Evolutionary conservation across 495 filamentous ascomycete genomes (phyloP).

Genomic region (Trichoderma erinaceum): DNA sequence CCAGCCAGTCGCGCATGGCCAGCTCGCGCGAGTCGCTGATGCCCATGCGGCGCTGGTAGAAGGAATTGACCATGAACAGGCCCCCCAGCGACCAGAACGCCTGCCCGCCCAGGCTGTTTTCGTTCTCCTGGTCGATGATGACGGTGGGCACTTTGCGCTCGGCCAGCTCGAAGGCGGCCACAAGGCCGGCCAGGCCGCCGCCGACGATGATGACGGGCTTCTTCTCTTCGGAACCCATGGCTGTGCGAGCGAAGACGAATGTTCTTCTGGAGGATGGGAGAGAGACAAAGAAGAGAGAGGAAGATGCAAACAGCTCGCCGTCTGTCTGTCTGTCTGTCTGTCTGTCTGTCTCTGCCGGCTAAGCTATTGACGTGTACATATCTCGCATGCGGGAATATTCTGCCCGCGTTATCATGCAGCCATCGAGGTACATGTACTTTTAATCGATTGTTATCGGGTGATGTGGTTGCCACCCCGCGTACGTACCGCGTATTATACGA

Average conservation of each 20-base stretch:
- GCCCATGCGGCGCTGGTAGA: slow-evolving; percentile 44
- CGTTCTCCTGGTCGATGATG: slow-evolving; percentile 46
- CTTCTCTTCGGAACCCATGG: slow-evolving; percentile 13
- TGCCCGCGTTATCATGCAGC: not conserved
- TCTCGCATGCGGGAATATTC: slow-evolving; percentile 2
- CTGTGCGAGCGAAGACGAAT: not conserved
- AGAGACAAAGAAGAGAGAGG: not conserved
- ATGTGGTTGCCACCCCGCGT: not conserved
- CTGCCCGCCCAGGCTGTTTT: slow-evolving; percentile 43
- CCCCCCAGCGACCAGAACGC: slow-evolving; percentile 52
- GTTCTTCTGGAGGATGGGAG: not conserved
- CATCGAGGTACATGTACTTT: not conserved
- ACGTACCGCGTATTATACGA: not conserved
- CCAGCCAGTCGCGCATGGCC: slow-evolving; percentile 46
- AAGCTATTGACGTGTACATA: not conserved
- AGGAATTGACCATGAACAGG: slow-evolving; percentile 44
- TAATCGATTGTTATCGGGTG: not conserved
- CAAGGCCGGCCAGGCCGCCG: slow-evolving; percentile 45
- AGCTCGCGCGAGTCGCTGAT: slow-evolving; percentile 43
- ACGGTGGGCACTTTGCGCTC: slow-evolving; percentile 32
- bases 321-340: not conserved
- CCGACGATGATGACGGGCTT: slow-evolving; percentile 46
- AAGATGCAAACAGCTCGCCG: not conserved
- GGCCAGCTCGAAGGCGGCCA: slow-evolving; percentile 47
- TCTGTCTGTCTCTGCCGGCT: not conserved